Evolutionary conservation across 2,329 filamentous ascomycete genomes (phyloP).

Genomic region (Colletotrichum aenigma): DNA sequence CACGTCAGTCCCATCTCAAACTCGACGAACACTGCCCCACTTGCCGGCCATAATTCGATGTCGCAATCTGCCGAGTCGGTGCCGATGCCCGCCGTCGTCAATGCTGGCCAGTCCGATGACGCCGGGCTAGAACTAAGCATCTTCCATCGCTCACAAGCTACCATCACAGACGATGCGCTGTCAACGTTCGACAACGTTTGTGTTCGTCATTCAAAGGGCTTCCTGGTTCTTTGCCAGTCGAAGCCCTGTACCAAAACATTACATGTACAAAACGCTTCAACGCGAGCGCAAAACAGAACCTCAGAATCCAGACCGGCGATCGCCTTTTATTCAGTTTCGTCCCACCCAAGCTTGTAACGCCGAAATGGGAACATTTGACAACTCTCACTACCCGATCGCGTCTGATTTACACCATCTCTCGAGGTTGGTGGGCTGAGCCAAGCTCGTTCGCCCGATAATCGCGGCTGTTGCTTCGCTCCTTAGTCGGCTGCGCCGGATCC

Average conservation of each 20-base stretch:
- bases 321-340: not conserved
- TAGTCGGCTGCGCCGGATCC: constrained; percentile 1
- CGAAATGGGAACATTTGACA: not conserved
- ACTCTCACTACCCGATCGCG: not conserved
- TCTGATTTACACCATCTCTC: constrained; percentile 14
- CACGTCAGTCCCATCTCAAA: not conserved
- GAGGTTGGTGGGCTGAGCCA: constrained; percentile 15
- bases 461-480: constrained; percentile 16
- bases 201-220: not conserved
- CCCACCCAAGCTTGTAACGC: not conserved
- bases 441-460: constrained; percentile 15
- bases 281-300: not conserved
- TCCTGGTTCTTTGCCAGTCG: not conserved
- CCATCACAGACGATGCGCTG: not conserved
- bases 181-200: not conserved
- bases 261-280: not conserved
- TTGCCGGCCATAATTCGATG: not conserved
- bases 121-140: not conserved
- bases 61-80: constrained; percentile 11
- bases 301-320: not conserved
- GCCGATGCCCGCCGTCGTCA: not conserved
- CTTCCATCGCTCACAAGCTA: not conserved
- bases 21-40: not conserved
- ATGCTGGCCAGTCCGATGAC: not conserved
- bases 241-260: not conserved